These are phyloP conservation scores for Russula brevipes DNA, from an alignment of 768 basidiomycete genomes.

Conservation along the genomic window DNA sequence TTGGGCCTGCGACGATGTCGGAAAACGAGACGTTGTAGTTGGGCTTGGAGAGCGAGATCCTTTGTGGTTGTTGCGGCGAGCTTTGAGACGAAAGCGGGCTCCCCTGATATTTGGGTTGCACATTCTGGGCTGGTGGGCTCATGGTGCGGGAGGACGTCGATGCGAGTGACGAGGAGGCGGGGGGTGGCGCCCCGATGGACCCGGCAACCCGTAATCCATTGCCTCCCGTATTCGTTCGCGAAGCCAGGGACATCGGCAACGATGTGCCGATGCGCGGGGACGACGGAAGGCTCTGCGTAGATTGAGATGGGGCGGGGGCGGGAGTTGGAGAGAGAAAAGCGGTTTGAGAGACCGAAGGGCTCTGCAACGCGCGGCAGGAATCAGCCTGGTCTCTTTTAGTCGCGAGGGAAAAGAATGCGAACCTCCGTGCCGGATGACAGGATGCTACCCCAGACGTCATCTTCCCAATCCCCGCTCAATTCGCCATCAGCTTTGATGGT, in stretches of 20 bases:
- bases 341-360: slow-evolving; percentile 31
- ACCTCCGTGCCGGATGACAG: slow-evolving; percentile 44
- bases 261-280: slow-evolving; percentile 36
- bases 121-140: slow-evolving; percentile 27
- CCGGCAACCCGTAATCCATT: neutral
- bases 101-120: slow-evolving; percentile 23
- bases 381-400: neutral
- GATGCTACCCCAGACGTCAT: slow-evolving; percentile 82
- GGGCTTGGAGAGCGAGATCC: slow-evolving; percentile 37
- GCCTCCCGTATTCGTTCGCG: slow-evolving; percentile 33
- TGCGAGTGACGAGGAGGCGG: slow-evolving; percentile 26
- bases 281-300: slow-evolving; percentile 22
- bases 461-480: slow-evolving; percentile 58
- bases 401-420: neutral
- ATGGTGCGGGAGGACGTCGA: slow-evolving; percentile 13
- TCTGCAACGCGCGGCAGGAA: slow-evolving; percentile 19
- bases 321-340: slow-evolving; percentile 15
- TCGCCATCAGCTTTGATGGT: slow-evolving; percentile 45
- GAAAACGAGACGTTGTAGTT: slow-evolving; percentile 54
- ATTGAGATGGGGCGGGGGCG: slow-evolving; percentile 25
- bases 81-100: slow-evolving; percentile 15
- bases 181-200: neutral
- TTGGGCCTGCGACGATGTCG: slow-evolving; percentile 2
- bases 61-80: slow-evolving; percentile 23
- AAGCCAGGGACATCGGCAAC: slow-evolving; percentile 34